These are phyloP conservation scores for Biscutella laevigata DNA, from an alignment of 441 rosid species.

Conservation along the genomic window DNA sequence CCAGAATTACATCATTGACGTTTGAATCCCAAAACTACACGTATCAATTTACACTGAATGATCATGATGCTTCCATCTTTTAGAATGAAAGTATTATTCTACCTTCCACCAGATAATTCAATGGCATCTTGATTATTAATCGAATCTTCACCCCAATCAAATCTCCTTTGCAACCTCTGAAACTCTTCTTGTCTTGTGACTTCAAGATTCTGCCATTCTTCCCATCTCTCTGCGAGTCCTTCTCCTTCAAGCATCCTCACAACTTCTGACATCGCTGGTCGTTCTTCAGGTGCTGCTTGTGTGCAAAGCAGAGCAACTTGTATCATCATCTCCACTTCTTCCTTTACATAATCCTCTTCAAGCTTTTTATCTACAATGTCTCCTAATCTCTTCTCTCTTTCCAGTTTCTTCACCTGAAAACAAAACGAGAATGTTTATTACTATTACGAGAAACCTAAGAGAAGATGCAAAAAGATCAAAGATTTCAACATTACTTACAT, in stretches of 20 bases:
- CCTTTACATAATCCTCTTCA: constrained; percentile 28
- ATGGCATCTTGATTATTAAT: constrained; percentile 67
- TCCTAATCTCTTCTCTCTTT: constrained; percentile 70
- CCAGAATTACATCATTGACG: not conserved
- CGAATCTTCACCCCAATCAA: constrained; percentile 87
- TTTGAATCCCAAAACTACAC: not conserved
- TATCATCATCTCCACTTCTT: constrained; percentile 82
- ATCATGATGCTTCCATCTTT: not conserved
- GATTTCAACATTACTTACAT: constrained; percentile 39
- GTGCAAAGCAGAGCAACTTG: constrained; percentile 81
- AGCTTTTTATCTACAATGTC: constrained; percentile 75
- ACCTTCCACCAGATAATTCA: constrained; percentile 90
- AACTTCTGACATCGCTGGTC: constrained; percentile 88
- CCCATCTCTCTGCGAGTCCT: constrained; percentile 94
- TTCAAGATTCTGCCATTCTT: constrained; percentile 88
- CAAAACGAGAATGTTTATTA: not conserved
- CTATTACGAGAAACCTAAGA: not conserved
- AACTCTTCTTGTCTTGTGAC: constrained; percentile 82
- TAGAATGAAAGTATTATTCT: not conserved
- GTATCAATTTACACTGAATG: constrained; percentile 1
- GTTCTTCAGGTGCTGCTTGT: constrained; percentile 72
- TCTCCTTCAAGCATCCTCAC: constrained; percentile 97
- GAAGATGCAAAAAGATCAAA: not conserved
- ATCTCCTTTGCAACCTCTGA: constrained; percentile 72
- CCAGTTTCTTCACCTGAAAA: constrained; percentile 74